Base-by-base conservation (phyloP, 2,329 filamentous ascomycete species). In the Beauveria sp. region DNA sequence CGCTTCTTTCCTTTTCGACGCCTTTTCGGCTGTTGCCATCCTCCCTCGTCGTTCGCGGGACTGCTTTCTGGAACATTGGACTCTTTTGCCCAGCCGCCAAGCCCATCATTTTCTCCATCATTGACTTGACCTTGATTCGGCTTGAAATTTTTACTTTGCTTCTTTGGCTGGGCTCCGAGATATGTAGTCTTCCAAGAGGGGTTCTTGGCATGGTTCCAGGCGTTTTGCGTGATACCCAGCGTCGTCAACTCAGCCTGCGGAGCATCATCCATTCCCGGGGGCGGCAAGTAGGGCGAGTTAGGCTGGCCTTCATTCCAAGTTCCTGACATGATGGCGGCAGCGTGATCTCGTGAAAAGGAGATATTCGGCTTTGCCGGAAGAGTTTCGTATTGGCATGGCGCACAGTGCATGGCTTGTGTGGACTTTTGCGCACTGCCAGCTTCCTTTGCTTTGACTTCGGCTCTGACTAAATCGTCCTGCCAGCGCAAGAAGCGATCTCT, bases 401-500 rank as follows among this genome's bases (percentile, higher is more conserved):
- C 62, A 52, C 69, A 71, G 24, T 57, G 46, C 28, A 65, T 41
- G 10, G 62, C 64, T n/a, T 55, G 43, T 22, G 68, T 63, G 8
- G 59, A 20, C 56, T 63, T 63, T 22, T 59, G 55, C 30, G 60
- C 63, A 22, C 62, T 30, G 24, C 64, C 70, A 5, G 64, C 46
- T 26, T 75, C 71, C 24, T 67, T 70, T 12, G 63, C 24, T 73
- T 72, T 81, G 74, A 61, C 74, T 64, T 86, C 84, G 14, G 84
- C 87, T 61, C 81, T 79, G 65, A 80, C 80, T 30, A 97, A 78
- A 67, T 96, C 92, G 22, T 85, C 80, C 55, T 79, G 78, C 94
- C 94, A 99, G 62, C 86, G 85, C 50, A 84, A 70, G 77, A 88
- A 97, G 47, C 94, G 87, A 62, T 94, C 88, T 64, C 82, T 81